These are phyloP conservation scores for Lactarius quietus DNA, from an alignment of 768 basidiomycete genomes.

Conservation along the genomic window DNA sequence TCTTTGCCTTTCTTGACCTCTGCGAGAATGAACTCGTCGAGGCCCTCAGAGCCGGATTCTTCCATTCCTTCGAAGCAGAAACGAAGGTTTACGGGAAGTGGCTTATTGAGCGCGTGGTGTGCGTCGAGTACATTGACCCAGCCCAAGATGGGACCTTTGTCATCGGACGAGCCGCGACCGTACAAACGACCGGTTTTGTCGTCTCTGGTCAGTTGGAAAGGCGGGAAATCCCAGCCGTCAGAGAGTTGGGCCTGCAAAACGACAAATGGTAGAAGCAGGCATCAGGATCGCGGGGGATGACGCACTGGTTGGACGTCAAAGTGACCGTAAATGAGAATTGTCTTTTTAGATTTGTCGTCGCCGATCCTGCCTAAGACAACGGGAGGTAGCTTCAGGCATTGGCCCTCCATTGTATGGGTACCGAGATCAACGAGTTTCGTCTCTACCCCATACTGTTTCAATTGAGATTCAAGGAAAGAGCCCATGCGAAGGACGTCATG, in stretches of 20 bases:
- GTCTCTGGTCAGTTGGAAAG: slow-evolving; percentile 66
- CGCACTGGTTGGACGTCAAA: slow-evolving; percentile 92
- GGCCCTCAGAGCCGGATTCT: slow-evolving; percentile 86
- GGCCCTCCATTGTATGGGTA: slow-evolving; percentile 65
- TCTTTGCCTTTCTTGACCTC: slow-evolving; percentile 64
- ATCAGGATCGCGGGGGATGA: slow-evolving; percentile 7
- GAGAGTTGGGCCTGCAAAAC: slow-evolving; percentile 38
- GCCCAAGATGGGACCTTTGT: slow-evolving; percentile 86
- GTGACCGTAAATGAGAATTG: slow-evolving; percentile 89
- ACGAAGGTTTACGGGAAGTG: slow-evolving; percentile 84
- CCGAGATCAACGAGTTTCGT: slow-evolving; percentile 77
- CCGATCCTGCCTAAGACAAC: slow-evolving; percentile 81
- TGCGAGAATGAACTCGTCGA: slow-evolving; percentile 78
- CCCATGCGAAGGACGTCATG: slow-evolving; percentile 84
- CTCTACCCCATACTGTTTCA: slow-evolving; percentile 73
- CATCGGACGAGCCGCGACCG: slow-evolving; percentile 86
- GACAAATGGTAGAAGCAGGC: neutral
- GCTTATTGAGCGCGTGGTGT: slow-evolving; percentile 59
- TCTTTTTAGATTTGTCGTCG: slow-evolving; percentile 86
- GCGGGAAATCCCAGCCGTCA: slow-evolving; percentile 89
- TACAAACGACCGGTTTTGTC: slow-evolving; percentile 58
- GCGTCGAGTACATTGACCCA: slow-evolving; percentile 92
- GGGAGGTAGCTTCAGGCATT: slow-evolving; percentile 73
- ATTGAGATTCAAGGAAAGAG: slow-evolving; percentile 69
- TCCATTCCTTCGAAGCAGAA: slow-evolving; percentile 99